phyloP scores from a whole-genome alignment of 805 yeast genomes.

The baker's yeast (Saccharomyces cerevisiae) region DNA sequence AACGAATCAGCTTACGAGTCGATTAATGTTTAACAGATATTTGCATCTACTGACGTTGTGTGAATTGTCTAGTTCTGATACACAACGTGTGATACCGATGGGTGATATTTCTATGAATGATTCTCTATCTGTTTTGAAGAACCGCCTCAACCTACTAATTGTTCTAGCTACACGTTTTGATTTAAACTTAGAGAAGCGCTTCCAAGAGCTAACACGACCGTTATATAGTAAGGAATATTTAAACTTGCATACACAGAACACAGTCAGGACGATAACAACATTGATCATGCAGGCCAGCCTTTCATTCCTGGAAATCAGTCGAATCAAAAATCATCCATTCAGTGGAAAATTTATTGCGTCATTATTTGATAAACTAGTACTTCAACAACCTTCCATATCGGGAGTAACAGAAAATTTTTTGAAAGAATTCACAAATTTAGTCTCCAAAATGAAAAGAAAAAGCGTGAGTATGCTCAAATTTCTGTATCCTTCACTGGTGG shows the following conservation, averaged over 20 bases:
- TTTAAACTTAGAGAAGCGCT: conserved; percentile 16
- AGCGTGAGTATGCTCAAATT: not conserved
- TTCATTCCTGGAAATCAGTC: not conserved
- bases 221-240: conserved; percentile 5
- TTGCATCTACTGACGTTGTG: conserved; percentile 11
- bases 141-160: conserved; percentile 24
- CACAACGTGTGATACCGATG: conserved; percentile 26
- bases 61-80: conserved; percentile 8
- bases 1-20: not conserved
- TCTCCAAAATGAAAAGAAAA: not conserved
- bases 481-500: not conserved
- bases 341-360: conserved; percentile 9
- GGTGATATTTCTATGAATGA: conserved; percentile 17
- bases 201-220: conserved; percentile 18
- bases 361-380: conserved; percentile 5
- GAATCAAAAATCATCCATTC: conserved; percentile 8
- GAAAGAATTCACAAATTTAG: conserved; percentile 11
- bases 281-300: not conserved
- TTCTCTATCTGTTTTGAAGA: conserved; percentile 16
- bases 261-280: not conserved
- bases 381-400: not conserved
- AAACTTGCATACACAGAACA: not conserved
- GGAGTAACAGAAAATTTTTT: conserved; percentile 2
- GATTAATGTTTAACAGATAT: conserved; percentile 20
- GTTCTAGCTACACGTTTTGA: conserved; percentile 16